Percentiles rank a stretch among this genome's conserved stretches.
These are phyloP conservation scores for Plasmodium inui DNA, from an alignment of 169 alveolate species.

Conservation along the genomic window DNA sequence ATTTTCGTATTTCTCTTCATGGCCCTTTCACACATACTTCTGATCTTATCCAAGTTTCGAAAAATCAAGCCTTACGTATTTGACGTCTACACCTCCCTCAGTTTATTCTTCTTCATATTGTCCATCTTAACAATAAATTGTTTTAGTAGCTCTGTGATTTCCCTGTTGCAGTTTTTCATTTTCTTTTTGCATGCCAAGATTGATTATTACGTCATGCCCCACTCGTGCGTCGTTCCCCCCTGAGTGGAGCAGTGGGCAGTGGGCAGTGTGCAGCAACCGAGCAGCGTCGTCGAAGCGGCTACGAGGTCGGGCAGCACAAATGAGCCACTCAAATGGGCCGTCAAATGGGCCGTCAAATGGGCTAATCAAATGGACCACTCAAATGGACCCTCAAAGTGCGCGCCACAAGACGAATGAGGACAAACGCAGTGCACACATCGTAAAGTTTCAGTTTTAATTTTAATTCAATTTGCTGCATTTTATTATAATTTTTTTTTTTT, in stretches of 20 bases:
- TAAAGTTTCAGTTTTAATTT: not conserved
- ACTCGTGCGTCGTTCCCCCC: constrained; percentile 66
- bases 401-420: not conserved
- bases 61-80: constrained; percentile 39
- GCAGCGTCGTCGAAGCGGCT: not conserved
- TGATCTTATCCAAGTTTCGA: constrained; percentile 30
- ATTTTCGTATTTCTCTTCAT: constrained; percentile 7
- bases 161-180: constrained; percentile 60
- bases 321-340: not conserved
- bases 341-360: not conserved
- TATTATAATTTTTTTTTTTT: not conserved
- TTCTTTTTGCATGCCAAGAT: constrained; percentile 57
- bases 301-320: not conserved
- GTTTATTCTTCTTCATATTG: constrained; percentile 63
- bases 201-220: constrained; percentile 71
- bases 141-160: constrained; percentile 72
- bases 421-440: not conserved
- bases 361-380: not conserved
- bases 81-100: constrained; percentile 67
- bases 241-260: not conserved
- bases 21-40: constrained; percentile 40
- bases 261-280: not conserved
- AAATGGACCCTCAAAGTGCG: not conserved
- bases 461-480: not conserved
- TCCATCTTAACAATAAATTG: constrained; percentile 68